Percentiles rank a stretch among this genome's conserved stretches.
phyloP scores from a whole-genome alignment of 306 rosid genomes.

The Parietaria judaica region DNA sequence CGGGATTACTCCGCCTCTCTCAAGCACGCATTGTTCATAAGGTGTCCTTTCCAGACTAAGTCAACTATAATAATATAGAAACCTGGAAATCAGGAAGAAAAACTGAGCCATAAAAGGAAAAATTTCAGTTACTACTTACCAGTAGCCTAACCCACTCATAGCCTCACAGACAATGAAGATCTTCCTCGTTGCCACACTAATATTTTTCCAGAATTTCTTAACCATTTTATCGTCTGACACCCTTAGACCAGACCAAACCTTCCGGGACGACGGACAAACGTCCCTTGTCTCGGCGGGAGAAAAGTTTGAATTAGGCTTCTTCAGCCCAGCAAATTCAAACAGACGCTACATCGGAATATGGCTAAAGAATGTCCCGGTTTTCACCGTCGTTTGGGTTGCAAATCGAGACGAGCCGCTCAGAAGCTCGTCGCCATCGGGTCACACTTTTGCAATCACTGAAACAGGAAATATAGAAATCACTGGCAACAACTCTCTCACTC shows the following conservation, averaged over 20 bases:
- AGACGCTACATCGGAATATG: conserved; percentile 21
- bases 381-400: conserved; percentile 18
- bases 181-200: too few relatives aligned
- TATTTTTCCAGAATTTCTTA: too few relatives aligned
- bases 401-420: conserved; percentile 9
- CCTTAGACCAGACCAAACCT: conserved; percentile 10
- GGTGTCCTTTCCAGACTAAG: too few relatives aligned
- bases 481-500: not conserved
- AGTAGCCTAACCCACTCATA: too few relatives aligned
- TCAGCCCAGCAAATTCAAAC: conserved; percentile 9
- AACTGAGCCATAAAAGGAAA: too few relatives aligned
- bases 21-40: too few relatives aligned
- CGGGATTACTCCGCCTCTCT: too few relatives aligned
- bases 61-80: too few relatives aligned
- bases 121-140: too few relatives aligned
- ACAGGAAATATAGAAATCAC: conserved; percentile 8
- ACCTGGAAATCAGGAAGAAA: too few relatives aligned
- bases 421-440: not conserved
- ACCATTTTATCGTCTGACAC: conserved; percentile 6
- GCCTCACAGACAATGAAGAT: too few relatives aligned
- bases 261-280: conserved; percentile 9
- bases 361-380: conserved; percentile 5
- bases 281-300: conserved; percentile 11
- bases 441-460: conserved; percentile 1
- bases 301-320: conserved; percentile 21